phyloP scores from a whole-genome alignment of 1,284 basidiomycete genomes.

The Stygiomarasmius scandens region DNA sequence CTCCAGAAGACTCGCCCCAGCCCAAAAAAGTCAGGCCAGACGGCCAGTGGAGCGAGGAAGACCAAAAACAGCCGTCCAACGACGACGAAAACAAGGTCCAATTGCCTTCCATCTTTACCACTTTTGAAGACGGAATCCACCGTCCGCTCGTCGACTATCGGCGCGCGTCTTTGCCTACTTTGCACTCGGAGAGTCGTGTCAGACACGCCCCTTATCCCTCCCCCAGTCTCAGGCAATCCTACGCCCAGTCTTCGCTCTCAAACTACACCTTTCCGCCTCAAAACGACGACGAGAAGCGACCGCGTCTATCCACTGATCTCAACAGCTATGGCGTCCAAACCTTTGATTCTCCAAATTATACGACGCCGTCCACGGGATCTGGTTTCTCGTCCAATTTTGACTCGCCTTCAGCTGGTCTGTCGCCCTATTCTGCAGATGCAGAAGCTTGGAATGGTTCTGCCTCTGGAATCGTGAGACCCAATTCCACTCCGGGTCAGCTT shows the following conservation, averaged over 20 bases:
- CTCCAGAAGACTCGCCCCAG: constrained; percentile 55
- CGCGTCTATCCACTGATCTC: constrained; percentile 55
- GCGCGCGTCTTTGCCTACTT: constrained; percentile 64
- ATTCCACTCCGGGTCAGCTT: constrained; percentile 59
- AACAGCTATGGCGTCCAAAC: constrained; percentile 36
- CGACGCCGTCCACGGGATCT: constrained; percentile 41
- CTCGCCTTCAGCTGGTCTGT: constrained; percentile 38
- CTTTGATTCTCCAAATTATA: constrained; percentile 47
- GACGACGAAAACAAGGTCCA: constrained; percentile 57
- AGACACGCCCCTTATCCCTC: constrained; percentile 55
- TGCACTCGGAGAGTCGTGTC: constrained; percentile 52
- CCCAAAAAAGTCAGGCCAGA: constrained; percentile 45
- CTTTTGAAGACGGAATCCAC: constrained; percentile 56
- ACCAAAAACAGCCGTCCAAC: not conserved
- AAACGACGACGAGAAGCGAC: constrained; percentile 42
- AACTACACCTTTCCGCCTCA: constrained; percentile 65
- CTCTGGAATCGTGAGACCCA: constrained; percentile 54
- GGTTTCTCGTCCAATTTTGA: constrained; percentile 35
- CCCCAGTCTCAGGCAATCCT: constrained; percentile 45
- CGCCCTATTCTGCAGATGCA: constrained; percentile 44
- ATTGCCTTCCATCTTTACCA: constrained; percentile 70
- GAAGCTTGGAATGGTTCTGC: constrained; percentile 50
- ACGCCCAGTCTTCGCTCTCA: constrained; percentile 49
- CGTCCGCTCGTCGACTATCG: constrained; percentile 54
- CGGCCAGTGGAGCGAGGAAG: constrained; percentile 3